These are phyloP conservation scores for Globisporangium spinosum DNA, from an alignment of 352 stramenopile species.

Conservation along the genomic window DNA sequence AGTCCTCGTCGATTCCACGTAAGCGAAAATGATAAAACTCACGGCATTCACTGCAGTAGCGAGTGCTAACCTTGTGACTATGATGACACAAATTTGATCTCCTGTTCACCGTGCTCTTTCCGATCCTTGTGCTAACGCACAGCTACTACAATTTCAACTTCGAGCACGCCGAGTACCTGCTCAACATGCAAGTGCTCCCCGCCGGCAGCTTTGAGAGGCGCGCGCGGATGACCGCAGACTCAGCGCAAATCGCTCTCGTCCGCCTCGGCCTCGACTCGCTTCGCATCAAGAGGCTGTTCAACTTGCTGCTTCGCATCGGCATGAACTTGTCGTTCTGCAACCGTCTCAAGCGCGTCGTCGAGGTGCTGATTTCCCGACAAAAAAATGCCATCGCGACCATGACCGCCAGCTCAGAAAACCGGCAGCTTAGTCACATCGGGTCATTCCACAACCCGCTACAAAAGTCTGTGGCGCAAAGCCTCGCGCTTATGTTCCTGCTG, in stretches of 20 bases:
- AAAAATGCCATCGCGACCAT: background rate
- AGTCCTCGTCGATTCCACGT: constrained; percentile 33
- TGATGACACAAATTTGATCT: constrained; percentile 26
- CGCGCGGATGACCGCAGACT: constrained; percentile 29
- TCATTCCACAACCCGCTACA: background rate
- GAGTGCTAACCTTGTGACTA: background rate
- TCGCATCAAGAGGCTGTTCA: constrained; percentile 21
- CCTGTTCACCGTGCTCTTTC: constrained; percentile 25
- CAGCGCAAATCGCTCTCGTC: constrained; percentile 26
- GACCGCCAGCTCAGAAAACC: background rate
- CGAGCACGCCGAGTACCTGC: constrained; percentile 20
- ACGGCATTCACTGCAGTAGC: background rate
- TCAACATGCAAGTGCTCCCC: constrained; percentile 28
- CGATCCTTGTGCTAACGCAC: constrained; percentile 26
- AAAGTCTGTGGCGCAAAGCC: constrained; percentile 3
- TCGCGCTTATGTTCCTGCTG: constrained; percentile 15
- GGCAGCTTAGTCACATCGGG: background rate
- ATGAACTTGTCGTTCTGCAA: constrained; percentile 37
- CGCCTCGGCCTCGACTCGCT: constrained; percentile 29
- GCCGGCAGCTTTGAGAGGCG: constrained; percentile 29
- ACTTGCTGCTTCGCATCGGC: constrained; percentile 31
- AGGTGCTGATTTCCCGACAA: constrained; percentile 19
- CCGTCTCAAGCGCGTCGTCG: constrained; percentile 36
- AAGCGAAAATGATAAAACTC: background rate
- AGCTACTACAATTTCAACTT: constrained; percentile 27